phyloP scores from a whole-genome alignment of 2,329 filamentous ascomycete species.

The Trichophaea hybrida region DNA sequence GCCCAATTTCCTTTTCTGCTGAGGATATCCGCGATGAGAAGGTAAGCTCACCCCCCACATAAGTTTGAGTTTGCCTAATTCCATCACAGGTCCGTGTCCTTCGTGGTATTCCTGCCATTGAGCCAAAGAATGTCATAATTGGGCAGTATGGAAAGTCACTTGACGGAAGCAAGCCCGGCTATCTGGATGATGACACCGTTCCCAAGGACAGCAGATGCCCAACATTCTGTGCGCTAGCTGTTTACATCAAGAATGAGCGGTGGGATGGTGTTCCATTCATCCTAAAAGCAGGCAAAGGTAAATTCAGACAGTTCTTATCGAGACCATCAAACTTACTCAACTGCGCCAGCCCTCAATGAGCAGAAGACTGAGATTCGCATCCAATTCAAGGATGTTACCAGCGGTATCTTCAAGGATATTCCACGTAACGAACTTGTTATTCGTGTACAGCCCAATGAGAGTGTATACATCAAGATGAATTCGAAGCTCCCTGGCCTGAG shows the following conservation, averaged over 20 bases:
- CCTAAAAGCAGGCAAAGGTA: conserved; percentile 87
- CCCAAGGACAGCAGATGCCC: conserved; percentile 95
- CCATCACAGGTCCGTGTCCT: conserved; percentile 59
- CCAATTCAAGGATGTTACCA: conserved; percentile 98
- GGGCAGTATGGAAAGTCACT: conserved; percentile 95
- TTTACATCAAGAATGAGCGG: conserved; percentile 98
- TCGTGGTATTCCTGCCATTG: conserved; percentile 80
- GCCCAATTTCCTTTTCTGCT: conserved; percentile 92
- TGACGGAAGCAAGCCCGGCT: conserved; percentile 88
- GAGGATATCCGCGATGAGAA: conserved; percentile 99
- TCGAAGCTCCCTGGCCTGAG: conserved; percentile 94
- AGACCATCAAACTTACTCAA: not conserved
- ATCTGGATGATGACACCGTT: conserved; percentile 97
- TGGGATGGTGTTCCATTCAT: conserved; percentile 99
- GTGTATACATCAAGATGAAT: conserved; percentile 99
- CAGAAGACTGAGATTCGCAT: conserved; percentile 99
- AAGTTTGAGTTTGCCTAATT: conserved; percentile 5
- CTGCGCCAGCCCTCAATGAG: conserved; percentile 70
- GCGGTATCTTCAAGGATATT: conserved; percentile 99
- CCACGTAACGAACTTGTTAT: conserved; percentile 98
- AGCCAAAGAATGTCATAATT: conserved; percentile 99
- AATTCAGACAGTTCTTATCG: conserved; percentile 5
- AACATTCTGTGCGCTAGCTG: conserved; percentile 92
- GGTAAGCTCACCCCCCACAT: conserved; percentile 28
- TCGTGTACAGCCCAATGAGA: conserved; percentile 98